phyloP scores from a whole-genome alignment of 306 rosid species.

The Canavalia ensiformis region DNA sequence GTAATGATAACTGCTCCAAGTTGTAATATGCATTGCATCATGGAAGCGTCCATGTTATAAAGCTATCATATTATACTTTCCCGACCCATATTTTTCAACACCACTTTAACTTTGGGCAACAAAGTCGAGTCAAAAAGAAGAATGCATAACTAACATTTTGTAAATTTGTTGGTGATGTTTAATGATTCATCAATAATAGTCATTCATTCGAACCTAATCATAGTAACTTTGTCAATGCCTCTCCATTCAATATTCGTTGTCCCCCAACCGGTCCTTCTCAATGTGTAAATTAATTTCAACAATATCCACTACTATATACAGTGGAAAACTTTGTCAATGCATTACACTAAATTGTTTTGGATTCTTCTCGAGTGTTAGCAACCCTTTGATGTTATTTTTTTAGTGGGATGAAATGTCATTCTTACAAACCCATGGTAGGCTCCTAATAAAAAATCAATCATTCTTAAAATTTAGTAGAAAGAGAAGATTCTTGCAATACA shows the following conservation, averaged over 20 bases:
- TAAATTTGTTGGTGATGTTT: conserved; percentile 6
- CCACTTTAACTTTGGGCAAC: conserved; percentile 5
- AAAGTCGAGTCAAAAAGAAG: conserved; percentile 53
- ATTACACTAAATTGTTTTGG: background rate
- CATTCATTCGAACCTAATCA: conserved; percentile 1
- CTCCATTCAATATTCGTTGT: conserved; percentile 33
- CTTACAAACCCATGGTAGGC: too few relatives aligned
- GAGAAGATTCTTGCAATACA: too few relatives aligned
- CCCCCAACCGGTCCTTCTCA: background rate
- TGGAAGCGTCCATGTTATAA: background rate
- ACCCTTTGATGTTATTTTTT: background rate
- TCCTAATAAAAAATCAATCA: too few relatives aligned
- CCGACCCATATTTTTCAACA: conserved; percentile 21
- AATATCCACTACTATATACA: background rate
- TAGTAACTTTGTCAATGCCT: conserved; percentile 19
- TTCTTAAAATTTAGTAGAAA: too few relatives aligned
- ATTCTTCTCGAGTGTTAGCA: background rate
- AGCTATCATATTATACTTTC: background rate
- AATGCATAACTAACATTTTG: conserved; percentile 22
- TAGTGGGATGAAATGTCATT: background rate
- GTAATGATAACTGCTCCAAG: background rate
- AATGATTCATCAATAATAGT: conserved; percentile 15
- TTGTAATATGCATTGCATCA: background rate
- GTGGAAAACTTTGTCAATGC: background rate
- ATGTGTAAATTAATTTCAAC: background rate